phyloP scores from a whole-genome alignment of 306 rosid genomes.

The Cucumis melo region DNA sequence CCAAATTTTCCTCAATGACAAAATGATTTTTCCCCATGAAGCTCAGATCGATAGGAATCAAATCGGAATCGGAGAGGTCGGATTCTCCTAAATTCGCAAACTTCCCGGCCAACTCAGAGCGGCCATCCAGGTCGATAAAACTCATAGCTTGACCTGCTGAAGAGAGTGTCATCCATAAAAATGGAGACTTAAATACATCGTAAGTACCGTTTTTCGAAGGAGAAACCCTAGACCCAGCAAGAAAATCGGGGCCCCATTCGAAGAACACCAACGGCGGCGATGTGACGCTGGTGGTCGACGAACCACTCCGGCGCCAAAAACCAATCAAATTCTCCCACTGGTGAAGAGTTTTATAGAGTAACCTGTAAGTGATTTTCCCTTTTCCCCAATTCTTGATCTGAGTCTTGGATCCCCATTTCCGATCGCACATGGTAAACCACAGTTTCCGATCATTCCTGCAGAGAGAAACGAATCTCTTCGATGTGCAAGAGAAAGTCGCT shows the following conservation, averaged over 20 bases:
- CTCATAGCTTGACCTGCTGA: constrained; percentile 43
- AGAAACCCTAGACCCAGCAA: constrained; percentile 54
- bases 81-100: constrained; percentile 6
- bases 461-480: constrained; percentile 44
- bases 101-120: constrained; percentile 19
- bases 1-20: constrained; percentile 59
- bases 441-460: constrained; percentile 48
- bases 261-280: constrained; percentile 62
- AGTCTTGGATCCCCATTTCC: constrained; percentile 79
- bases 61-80: constrained; percentile 19
- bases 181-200: constrained; percentile 50
- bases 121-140: constrained; percentile 51
- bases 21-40: constrained; percentile 72
- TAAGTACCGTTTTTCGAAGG: constrained; percentile 43
- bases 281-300: constrained; percentile 8
- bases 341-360: constrained; percentile 49
- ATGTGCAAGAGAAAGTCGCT: constrained; percentile 60
- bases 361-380: constrained; percentile 33
- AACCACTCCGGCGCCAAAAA: constrained; percentile 84
- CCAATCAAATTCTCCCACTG: constrained; percentile 71
- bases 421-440: constrained; percentile 74
- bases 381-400: constrained; percentile 55
- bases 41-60: constrained; percentile 49
- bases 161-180: constrained; percentile 47
- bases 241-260: constrained; percentile 67